Evolutionary conservation across 225 moss, liverwort and hornwort species (phyloP), one percentile per base, ranked within the genome.

Genomic region (Pleurozium schreberi): DNA sequence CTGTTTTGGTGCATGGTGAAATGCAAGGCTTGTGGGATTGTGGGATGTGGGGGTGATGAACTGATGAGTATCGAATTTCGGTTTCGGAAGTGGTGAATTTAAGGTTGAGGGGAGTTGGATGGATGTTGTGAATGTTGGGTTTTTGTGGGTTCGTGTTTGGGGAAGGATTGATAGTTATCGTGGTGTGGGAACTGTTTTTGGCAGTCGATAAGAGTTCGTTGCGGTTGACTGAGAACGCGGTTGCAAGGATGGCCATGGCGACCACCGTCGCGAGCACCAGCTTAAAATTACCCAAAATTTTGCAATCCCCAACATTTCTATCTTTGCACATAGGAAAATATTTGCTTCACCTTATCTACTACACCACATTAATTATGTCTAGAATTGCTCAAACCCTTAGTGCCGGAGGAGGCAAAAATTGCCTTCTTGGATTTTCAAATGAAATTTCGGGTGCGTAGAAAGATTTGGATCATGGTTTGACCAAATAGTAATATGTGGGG

Each of bases 221-320:
- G 57, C 25, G 63, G 57, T 57, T 47, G 75, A 87, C 75, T 58
- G 57, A 64, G 88, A 71, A 50, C 34, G 38, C 47, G 53, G 52
- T 57, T 65, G 85, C 45, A 88, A 88, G 58, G 73, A 92, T 92
- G 98, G 95, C 97, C 52, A 98, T 98, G 97, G 98, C 97, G 92
- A 97, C 88, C 82, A 94, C 97, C 78, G 90, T 98, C 86, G 95
- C 95, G 67, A 95, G 98, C 92, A 94, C 93, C 86, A 94, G 95
- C n/a, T n/a, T n/a, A n/a, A n/a, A n/a, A n/a, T n/a, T n/a, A n/a
- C n/a, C n/a, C n/a, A n/a, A n/a, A n/a, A n/a, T n/a, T n/a, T n/a
- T n/a, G n/a, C n/a, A n/a, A n/a, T n/a, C n/a, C n/a, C n/a, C n/a
- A n/a, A n/a, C n/a, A n/a, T n/a, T n/a, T n/a, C n/a, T n/a, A n/a